These are phyloP conservation scores for Panicum virgatum DNA, from an alignment of 202 grass and related monocot genomes.

Conservation along the genomic window DNA sequence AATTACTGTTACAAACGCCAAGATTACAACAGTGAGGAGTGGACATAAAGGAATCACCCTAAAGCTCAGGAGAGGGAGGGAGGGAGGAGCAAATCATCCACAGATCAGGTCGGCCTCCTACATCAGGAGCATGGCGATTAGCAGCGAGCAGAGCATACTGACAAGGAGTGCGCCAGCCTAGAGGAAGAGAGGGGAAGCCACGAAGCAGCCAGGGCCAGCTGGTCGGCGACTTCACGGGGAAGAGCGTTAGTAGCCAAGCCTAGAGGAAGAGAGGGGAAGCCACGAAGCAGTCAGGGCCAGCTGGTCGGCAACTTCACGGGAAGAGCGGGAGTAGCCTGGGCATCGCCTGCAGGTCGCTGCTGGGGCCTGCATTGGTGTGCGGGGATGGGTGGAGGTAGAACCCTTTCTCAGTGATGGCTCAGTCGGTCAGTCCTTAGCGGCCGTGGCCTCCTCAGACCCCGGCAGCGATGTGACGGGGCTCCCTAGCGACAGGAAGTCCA, in stretches of 20 bases:
- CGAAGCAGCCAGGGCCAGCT: slow-evolving; percentile 27
- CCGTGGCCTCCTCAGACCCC: slow-evolving; percentile 44
- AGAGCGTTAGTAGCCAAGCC: no score
- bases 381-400: slow-evolving; percentile 88
- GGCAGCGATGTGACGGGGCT: slow-evolving; percentile 92
- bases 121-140: slow-evolving; percentile 30
- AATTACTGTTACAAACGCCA: slow-evolving; percentile 56
- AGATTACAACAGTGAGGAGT: slow-evolving; percentile 46
- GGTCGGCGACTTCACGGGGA: slow-evolving; percentile 61
- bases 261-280: not conserved
- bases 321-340: slow-evolving; percentile 86
- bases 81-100: slow-evolving; percentile 33
- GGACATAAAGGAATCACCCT: slow-evolving; percentile 41
- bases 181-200: not conserved
- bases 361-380: slow-evolving; percentile 48
- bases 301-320: slow-evolving; percentile 57
- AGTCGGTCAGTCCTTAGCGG: slow-evolving; percentile 73
- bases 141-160: slow-evolving; percentile 49
- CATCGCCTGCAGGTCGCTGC: slow-evolving; percentile 41
- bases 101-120: slow-evolving; percentile 36
- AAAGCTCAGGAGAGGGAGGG: slow-evolving; percentile 17
- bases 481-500: slow-evolving; percentile 76
- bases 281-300: slow-evolving; percentile 26
- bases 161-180: slow-evolving; percentile 10
- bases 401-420: slow-evolving; percentile 82